Base-by-base conservation (phyloP, 768 basidiomycete genomes). In the Amanita pallidorosea region DNA sequence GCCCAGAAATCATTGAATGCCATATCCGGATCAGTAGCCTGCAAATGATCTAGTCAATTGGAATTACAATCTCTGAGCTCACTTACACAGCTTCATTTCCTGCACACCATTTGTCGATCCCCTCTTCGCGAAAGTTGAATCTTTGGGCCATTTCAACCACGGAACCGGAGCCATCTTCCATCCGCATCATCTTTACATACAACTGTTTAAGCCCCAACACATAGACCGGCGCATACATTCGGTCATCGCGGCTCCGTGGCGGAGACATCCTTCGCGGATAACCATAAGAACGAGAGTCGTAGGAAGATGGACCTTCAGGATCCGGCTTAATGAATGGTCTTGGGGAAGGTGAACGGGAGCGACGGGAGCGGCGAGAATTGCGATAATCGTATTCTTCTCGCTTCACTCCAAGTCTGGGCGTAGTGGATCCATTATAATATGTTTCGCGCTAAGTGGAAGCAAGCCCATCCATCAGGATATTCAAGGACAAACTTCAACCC, bases 81-180 rank as follows among this genome's bases (percentile, higher is more conserved):
- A 60, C 75, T 60, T 55, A 77, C 77, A 65, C 65, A 31, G 74
- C 72, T 57, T 79, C 77, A 45, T 77, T 75, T 0, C 76, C 77
- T 7, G 76, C 75, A 59, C 75, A 77, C 55, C 69, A 68, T 7
- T 63, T 65, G 20, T 60, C 51, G 17, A 29, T 27, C 5, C n/a
- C 45, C n/a, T 59, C 63, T 29, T 67, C 61, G 0, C 62, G 56
- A 55, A 71, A 51, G 20, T 54, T 59, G 40, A 78, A 47, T 6
- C 58, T 54, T 18, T 60, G 63, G 23, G 71, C 70, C 9, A 70
- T 68, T 3, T 53, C 51, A 6, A 64, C 63, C 0, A 65, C 57
- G 27, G 37, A 55, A 15, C 55, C 56, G 0, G 58, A 50, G 3
- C 56, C 59, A 17, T 56, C 49, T 1, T 47, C 46, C 7, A 56